Evolutionary conservation across 345 rosid genomes (phyloP), one percentile per base, ranked within the genome.

Genomic region (Corchorus olitorius): DNA sequence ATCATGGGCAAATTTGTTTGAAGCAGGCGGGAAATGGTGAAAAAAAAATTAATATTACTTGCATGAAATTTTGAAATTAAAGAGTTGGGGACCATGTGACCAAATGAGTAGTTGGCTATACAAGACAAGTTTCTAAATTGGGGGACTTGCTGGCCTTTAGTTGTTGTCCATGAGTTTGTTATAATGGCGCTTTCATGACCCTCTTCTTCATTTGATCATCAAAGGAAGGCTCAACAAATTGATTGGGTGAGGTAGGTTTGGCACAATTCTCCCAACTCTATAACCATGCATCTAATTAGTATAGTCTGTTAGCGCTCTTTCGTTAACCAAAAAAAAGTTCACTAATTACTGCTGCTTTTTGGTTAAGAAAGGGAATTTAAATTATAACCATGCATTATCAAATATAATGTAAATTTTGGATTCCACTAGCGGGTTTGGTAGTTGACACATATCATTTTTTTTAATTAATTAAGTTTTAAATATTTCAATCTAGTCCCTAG

Each of bases 61-160:
- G 59, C 73, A 17, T 70, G 46, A 15, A 34, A 52, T 34, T 52
- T 70, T 50, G 74, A 70, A 52, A 67, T 50, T 53, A 3, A 70
- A 39, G 74, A 50, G 61, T 70, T 15, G 39, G 74, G 74, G 74
- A 52, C 74, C 74, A 70, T 70, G 56, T 70, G 74, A 70, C 34
- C 46, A 33, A 7, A 34, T 33, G 46, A 52, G 48, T 53, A 8
- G 33, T 33, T 70, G 48, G 48, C 61, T 33, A 1, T 27, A 69
- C 34, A 50, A 22, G 41, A 49, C n/a, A 49, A 50, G 41, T 16
- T 35, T 63, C 46, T 37, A 17, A 33, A 50, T 48, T 8, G 50
- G 34, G 14, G 70, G 53, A 65, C 49, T 65, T 65, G 34, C 7
- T 65, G 34, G 58, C 54, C 22, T 12, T 67, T 22, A 14, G 1